Evolutionary conservation across 1,139 yeast species (phyloP), one percentile per base, ranked within the genome.

Genomic region (Groenewaldozyma auringiensis): DNA sequence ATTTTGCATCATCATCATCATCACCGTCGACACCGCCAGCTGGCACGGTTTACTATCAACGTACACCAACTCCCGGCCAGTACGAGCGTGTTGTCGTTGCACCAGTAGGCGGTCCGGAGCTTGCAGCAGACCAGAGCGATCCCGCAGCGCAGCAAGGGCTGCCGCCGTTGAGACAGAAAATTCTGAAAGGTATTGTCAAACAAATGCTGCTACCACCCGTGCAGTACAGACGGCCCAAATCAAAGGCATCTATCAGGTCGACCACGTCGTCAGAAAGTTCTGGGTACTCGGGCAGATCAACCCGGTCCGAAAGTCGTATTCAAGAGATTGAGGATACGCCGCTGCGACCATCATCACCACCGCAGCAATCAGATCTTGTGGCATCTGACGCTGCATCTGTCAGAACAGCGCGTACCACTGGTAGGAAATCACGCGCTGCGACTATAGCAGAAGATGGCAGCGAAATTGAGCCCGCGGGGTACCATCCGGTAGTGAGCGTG

Each of bases 401-500:
- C 6, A 25, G 29, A 25, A 11, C 29, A 8, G 29, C 29, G 11
- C 6, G 29, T 11, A 25, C 29, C 6, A 8, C 29, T 25, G 29
- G 29, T 11, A 11, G 29, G 29, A 8, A 6, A 25, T 8, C 29
- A 8, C 9, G 9, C 6, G 11, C 29, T 6, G 29, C 29, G 11
- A 25, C 29, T 8, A 11, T 6, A 8, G 11, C 29, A 25, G 11
- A 6, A 25, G 20, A 21, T 39, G 44, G 25, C 16, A 42, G 16
- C 9, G 45, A 31, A 9, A 34, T 22, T 11, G 42, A 31, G 18
- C 22, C 36, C 21, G 41, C 29, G 8, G 46, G 37, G 41, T 18
- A 42, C 38, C 13, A 4, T 20, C 49, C 50, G 4, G 21, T 52
- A 27, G 41, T 47, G 18, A 48, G 52, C 29, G 41, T 41, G 16